A percentile compares a stretch with the other conserved stretches of the same genome.
These are phyloP conservation scores for Mortierella sp. DNA, from an alignment of 371 early-diverging fungal species.

Conservation along the genomic window DNA sequence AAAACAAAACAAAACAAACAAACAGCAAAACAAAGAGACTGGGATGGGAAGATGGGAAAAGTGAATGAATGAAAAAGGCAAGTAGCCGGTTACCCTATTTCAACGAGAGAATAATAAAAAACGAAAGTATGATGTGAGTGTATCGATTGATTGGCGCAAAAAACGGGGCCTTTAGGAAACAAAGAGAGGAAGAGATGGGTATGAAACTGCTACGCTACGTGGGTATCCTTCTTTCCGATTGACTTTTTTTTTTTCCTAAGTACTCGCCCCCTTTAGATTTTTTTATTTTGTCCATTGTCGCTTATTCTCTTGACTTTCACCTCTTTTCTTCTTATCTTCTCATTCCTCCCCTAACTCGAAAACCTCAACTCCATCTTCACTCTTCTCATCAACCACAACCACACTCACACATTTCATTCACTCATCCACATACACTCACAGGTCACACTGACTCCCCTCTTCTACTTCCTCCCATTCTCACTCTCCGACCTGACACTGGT, in stretches of 20 bases:
- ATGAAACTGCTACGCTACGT: background rate
- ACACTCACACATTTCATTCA: background rate
- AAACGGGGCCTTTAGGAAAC: too few species aligned
- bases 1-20: background rate
- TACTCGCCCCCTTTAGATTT: too few species aligned
- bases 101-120: too few species aligned
- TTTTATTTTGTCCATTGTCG: constrained; percentile 3
- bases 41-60: background rate
- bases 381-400: background rate
- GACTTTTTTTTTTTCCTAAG: background rate
- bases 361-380: background rate
- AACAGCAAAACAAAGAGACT: background rate
- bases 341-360: too few species aligned
- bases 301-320: background rate
- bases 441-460: too few species aligned
- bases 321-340: background rate
- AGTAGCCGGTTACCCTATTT: too few species aligned
- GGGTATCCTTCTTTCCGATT: background rate
- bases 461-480: background rate
- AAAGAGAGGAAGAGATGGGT: too few species aligned
- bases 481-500: background rate
- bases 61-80: background rate
- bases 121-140: background rate
- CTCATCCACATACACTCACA: background rate
- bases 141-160: background rate